Evolutionary conservation across 2,329 filamentous ascomycete genomes (phyloP), one percentile per base, ranked within the genome.

Genomic region (Septoria petroselini): DNA sequence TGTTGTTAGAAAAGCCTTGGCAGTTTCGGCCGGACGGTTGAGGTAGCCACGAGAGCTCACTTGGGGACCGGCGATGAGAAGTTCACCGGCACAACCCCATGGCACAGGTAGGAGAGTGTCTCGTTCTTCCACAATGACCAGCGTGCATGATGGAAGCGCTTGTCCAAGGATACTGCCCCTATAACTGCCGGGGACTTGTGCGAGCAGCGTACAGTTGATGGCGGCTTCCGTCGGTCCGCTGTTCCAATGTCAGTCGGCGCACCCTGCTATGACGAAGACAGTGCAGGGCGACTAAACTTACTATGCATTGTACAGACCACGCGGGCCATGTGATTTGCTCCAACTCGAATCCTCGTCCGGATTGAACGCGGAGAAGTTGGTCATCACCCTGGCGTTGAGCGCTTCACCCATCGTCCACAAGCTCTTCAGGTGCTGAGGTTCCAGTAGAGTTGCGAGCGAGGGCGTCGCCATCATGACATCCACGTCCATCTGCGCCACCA

Each of bases 401-500:
- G 25, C n/a, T 30, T 56, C 54, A 18, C 53, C 53, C 8, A 77
- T 62, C 1, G 69, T 69, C 53, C 73, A 72, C 48, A 77, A 52
- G 4, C 64, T 48, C 57, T 73, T 29, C 60, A 72, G 21, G 56
- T 70, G 1, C 67, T 63, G 5, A 3, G 70, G 70, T 35, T 69
- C 64, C 17, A 73, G 62, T 19, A 71, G 65, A 19, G 61, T 62
- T 7, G 70, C 70, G 30, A 72, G 67, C 0, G 73, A 71, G 1
- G 75, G 74, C 1, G 75, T 77, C 15, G 75, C 59, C 52, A 70
- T 65, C 4, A 68, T 66, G 66, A 69, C 72, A 35, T 76, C 75
- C n/a, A 68, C 59, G 2, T 61, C 57, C 52, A 69, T 61, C 7
- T 56, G 58, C 39, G 62, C 64, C 45, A 70, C 67, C 3, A 55